Percentiles rank a stretch among this genome's conserved stretches.
phyloP scores from a whole-genome alignment of 1,139 yeast genomes.

The Yamadazyma songkhlaensis region DNA sequence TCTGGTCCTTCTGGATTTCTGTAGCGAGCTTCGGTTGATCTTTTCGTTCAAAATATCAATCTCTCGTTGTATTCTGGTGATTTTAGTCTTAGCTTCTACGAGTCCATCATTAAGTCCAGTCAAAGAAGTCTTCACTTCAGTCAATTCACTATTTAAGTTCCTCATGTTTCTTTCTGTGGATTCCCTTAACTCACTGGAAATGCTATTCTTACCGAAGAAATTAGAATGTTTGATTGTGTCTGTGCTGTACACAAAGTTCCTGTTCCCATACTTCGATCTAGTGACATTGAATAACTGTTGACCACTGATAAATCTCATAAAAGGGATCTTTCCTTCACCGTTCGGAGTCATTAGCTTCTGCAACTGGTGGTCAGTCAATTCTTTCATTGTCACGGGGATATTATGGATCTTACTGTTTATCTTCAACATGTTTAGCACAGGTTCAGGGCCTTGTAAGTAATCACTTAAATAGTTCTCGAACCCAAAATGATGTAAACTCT shows the following conservation, averaged over 20 bases:
- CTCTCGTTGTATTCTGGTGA: neutral
- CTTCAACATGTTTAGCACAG: conserved; percentile 75
- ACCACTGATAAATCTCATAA: conserved; percentile 61
- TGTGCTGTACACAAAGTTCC: conserved; percentile 44
- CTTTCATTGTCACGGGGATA: conserved; percentile 59
- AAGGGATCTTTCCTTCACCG: conserved; percentile 38
- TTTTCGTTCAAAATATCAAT: conserved; percentile 15
- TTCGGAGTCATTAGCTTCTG: conserved; percentile 33
- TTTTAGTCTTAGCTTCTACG: neutral
- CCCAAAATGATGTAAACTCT: conserved; percentile 47
- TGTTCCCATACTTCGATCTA: conserved; percentile 58
- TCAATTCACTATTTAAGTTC: conserved; percentile 12
- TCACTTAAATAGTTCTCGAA: conserved; percentile 82
- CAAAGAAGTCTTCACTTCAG: too few species aligned
- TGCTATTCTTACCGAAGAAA: conserved; percentile 30
- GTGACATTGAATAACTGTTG: conserved; percentile 48
- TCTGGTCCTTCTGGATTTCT: conserved; percentile 1
- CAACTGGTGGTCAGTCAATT: conserved; percentile 39
- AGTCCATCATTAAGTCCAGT: neutral
- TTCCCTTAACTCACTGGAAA: conserved; percentile 34
- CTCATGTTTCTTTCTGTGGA: conserved; percentile 17
- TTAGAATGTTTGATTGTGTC: conserved; percentile 29
- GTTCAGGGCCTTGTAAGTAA: conserved; percentile 66
- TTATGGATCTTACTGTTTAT: conserved; percentile 54
- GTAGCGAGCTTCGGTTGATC: conserved; percentile 16